phyloP scores from a whole-genome alignment of 2,329 filamentous ascomycete genomes.

The Alternaria alternata region DNA sequence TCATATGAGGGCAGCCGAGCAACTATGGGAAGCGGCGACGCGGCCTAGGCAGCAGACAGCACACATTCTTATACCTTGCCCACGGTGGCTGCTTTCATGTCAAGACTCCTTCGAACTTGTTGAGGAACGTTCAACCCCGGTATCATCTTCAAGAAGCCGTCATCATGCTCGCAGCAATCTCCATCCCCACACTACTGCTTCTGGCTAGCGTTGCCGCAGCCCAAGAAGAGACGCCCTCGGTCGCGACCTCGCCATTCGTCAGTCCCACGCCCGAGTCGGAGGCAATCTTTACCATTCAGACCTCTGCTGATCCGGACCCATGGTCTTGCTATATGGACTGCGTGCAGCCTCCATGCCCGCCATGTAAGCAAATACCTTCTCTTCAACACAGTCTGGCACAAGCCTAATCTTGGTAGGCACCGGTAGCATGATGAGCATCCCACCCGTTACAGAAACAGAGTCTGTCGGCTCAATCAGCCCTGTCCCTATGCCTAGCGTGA shows the following conservation, averaged over 20 bases:
- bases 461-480: not conserved
- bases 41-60: slow-evolving; percentile 16
- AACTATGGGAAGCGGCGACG: slow-evolving; percentile 10
- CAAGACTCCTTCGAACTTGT: not conserved
- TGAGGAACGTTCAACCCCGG: not conserved
- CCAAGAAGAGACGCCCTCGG: slow-evolving; percentile 23
- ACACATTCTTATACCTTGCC: not conserved
- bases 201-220: slow-evolving; percentile 35
- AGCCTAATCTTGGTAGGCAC: slow-evolving; percentile 18
- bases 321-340: slow-evolving; percentile 37
- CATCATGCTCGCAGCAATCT: slow-evolving; percentile 36
- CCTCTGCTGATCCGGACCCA: slow-evolving; percentile 28
- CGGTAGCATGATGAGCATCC: slow-evolving; percentile 21
- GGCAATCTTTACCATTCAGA: slow-evolving; percentile 40
- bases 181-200: slow-evolving; percentile 37
- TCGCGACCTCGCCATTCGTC: slow-evolving; percentile 23
- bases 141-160: slow-evolving; percentile 5
- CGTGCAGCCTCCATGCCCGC: slow-evolving; percentile 36
- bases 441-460: not conserved
- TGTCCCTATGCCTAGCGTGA: slow-evolving; percentile 17
- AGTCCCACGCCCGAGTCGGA: slow-evolving; percentile 28
- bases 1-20: slow-evolving; percentile 20
- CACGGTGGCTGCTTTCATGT: not conserved
- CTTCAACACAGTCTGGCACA: not conserved
- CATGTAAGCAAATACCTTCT: slow-evolving; percentile 32